Conservation (phyloP, 441 rosid species). For the Syzygium malaccense region DNA sequence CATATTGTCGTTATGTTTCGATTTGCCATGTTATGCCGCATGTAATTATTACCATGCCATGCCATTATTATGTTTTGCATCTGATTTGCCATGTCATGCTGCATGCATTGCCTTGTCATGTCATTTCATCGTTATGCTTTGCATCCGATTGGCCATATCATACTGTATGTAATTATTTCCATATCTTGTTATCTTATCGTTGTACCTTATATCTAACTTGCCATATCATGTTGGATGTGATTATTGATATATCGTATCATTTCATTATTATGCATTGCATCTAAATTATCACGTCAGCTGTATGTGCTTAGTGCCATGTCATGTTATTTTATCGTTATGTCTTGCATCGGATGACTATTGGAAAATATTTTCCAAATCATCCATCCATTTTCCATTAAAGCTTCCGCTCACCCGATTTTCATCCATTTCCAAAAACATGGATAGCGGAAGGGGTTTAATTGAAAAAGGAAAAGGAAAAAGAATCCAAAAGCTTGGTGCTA, state of each 20-base stretch:
- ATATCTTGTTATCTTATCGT: background rate
- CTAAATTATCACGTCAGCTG: background rate
- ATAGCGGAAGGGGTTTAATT: background rate
- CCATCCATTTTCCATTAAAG: background rate
- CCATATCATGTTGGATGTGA: background rate
- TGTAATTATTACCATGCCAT: background rate
- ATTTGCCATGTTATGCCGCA: background rate
- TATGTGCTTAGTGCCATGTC: background rate
- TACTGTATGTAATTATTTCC: background rate
- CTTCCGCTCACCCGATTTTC: background rate
- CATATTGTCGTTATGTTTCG: background rate
- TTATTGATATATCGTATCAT: background rate
- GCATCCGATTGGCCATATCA: background rate
- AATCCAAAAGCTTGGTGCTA: background rate
- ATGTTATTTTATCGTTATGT: too few species aligned
- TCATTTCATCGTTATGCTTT: background rate
- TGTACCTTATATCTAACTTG: background rate
- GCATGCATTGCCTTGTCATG: background rate
- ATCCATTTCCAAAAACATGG: background rate
- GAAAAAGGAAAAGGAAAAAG: background rate
- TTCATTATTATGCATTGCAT: background rate
- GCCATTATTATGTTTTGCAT: background rate
- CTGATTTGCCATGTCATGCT: background rate
- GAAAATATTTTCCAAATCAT: too few species aligned
- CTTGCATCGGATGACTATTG: background rate